phyloP scores from a whole-genome alignment of 441 rosid genomes.

The Erodium chrysanthum region DNA sequence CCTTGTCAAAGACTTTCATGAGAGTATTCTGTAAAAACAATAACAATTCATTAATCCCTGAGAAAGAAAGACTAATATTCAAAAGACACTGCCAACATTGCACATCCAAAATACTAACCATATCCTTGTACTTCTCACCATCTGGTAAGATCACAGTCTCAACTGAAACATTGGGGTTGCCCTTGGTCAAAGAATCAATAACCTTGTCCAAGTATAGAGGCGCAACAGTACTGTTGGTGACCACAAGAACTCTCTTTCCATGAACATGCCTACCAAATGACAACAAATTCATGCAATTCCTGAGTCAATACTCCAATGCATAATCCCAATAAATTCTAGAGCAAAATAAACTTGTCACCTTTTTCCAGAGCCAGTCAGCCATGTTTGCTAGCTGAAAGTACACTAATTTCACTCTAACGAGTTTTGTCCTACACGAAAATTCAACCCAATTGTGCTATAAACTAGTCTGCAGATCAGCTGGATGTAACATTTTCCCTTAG shows the following conservation, averaged over 20 bases:
- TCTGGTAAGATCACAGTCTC: slow-evolving; percentile 77
- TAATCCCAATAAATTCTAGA: neutral
- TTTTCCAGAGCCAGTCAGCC: neutral
- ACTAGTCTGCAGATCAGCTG: too few relatives aligned
- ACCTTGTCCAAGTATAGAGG: slow-evolving; percentile 73
- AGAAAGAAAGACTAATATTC: neutral
- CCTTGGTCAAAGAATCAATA: slow-evolving; percentile 61
- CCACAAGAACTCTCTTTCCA: slow-evolving; percentile 90
- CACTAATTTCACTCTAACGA: neutral
- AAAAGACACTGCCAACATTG: slow-evolving; percentile 4
- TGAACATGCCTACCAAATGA: slow-evolving; percentile 58
- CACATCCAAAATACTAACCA: slow-evolving; percentile 32
- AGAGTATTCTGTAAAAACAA: slow-evolving; percentile 49
- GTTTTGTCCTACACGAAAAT: neutral
- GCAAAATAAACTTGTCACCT: neutral
- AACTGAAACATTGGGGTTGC: slow-evolving; percentile 70
- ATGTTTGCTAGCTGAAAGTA: too few relatives aligned
- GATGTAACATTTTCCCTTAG: too few relatives aligned
- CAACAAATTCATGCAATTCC: neutral
- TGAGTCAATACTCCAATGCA: neutral
- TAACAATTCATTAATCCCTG: neutral
- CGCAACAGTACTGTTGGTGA: slow-evolving; percentile 62
- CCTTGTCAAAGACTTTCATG: slow-evolving; percentile 90
- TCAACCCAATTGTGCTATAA: too few relatives aligned
- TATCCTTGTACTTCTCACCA: slow-evolving; percentile 82